Conservation (phyloP, 495 filamentous ascomycete genomes). For the Aspergillus carlsbadensis region DNA sequence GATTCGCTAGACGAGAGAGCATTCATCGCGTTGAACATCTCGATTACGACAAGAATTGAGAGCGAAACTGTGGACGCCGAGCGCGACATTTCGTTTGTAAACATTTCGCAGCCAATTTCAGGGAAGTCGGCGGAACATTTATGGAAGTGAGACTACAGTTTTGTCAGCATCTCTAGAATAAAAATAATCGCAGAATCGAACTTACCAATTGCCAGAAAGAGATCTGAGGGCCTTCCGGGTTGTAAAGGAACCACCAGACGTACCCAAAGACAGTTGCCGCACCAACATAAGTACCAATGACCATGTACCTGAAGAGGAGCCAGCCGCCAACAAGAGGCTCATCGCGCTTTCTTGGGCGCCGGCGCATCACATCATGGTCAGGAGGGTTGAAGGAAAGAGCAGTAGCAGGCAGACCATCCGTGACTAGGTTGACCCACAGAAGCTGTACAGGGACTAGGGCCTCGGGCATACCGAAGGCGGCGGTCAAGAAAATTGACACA, state of each 20-base stretch:
- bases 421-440: conserved; percentile 98
- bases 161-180: conserved; percentile 12
- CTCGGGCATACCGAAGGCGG: conserved; percentile 96
- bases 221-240: conserved; percentile 88
- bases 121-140: conserved; percentile 83
- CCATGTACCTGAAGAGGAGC: conserved; percentile 97
- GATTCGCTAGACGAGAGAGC: conserved; percentile 94
- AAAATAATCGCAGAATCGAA: background rate
- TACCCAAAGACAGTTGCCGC: conserved; percentile 95
- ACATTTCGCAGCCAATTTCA: conserved; percentile 93
- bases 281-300: conserved; percentile 94
- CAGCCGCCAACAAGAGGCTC: conserved; percentile 90
- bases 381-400: conserved; percentile 97
- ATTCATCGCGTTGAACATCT: conserved; percentile 99
- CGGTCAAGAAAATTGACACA: conserved; percentile 98
- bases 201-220: conserved; percentile 82
- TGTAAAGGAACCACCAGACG: conserved; percentile 99
- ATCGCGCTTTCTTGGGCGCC: conserved; percentile 85
- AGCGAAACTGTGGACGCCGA: conserved; percentile 94
- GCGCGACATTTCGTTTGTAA: conserved; percentile 83
- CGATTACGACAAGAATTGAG: conserved; percentile 90
- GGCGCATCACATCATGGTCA: conserved; percentile 95
- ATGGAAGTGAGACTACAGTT: conserved; percentile 78
- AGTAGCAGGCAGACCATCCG: conserved; percentile 94
- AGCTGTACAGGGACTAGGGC: conserved; percentile 96